phyloP scores from a whole-genome alignment of 768 basidiomycete genomes.

The Psilocybe cubensis region DNA sequence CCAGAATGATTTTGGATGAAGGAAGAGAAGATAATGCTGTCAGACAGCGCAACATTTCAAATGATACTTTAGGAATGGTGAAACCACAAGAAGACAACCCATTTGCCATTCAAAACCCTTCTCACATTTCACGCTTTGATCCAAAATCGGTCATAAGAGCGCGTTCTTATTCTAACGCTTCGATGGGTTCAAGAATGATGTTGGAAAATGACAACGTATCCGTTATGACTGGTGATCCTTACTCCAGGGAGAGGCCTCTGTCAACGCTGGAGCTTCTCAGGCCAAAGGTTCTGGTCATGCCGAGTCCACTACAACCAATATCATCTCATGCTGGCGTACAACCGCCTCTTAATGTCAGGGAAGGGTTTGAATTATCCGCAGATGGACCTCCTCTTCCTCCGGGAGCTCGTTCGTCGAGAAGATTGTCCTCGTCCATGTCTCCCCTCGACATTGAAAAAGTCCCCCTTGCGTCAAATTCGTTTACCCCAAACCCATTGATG shows the following conservation, averaged over 20 bases:
- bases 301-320: slow-evolving; percentile 74
- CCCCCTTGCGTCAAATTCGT: slow-evolving; percentile 62
- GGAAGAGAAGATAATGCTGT: slow-evolving; percentile 36
- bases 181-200: slow-evolving; percentile 66
- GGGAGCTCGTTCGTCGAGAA: slow-evolving; percentile 63
- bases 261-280: slow-evolving; percentile 82
- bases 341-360: slow-evolving; percentile 38
- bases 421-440: slow-evolving; percentile 44
- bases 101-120: slow-evolving; percentile 70
- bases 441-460: slow-evolving; percentile 27
- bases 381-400: slow-evolving; percentile 83
- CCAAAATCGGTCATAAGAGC: slow-evolving; percentile 66
- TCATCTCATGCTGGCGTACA: slow-evolving; percentile 36
- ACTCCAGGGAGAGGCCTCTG: slow-evolving; percentile 56
- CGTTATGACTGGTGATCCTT: slow-evolving; percentile 41
- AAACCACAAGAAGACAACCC: slow-evolving; percentile 58
- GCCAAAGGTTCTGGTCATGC: slow-evolving; percentile 95
- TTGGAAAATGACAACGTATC: slow-evolving; percentile 57
- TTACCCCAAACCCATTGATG: slow-evolving; percentile 77
- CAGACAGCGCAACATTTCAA: slow-evolving; percentile 38
- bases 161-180: slow-evolving; percentile 65
- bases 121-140: slow-evolving; percentile 75
- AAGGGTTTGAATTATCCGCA: slow-evolving; percentile 64
- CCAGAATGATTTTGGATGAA: slow-evolving; percentile 45
- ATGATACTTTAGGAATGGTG: slow-evolving; percentile 48